Evolutionary conservation across 176 grass and related monocot species (phyloP), one percentile per base, ranked within the genome.

Genomic region (Ensete ventricosum): DNA sequence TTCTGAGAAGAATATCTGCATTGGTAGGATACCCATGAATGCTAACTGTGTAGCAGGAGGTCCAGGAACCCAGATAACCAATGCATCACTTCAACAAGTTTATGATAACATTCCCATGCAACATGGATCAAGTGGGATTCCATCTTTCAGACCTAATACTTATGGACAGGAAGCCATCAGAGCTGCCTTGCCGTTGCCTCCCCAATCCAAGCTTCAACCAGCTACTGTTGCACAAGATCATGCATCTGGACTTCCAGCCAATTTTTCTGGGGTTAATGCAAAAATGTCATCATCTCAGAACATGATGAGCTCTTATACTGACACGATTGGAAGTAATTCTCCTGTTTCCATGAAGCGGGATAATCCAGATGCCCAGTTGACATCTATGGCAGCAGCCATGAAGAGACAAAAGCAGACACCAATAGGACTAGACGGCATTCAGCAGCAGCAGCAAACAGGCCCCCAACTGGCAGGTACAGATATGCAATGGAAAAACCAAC

Each of bases 1-100:
- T 88, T 84, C 85, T 72, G 79, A 84, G 55, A 99, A 99, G 88
- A 99, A 91, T 76, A 82, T 91, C 50, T 94, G 86, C 84, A 87
- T 91, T 62, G 86, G 91, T 75, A 98, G 86, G 81, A 73, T 81
- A 10, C 58, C 80, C 14, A 87, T 89, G 66, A 89, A 79, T 83
- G 54, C 66, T 80, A 73, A 53, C 64, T 73, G 43, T n/a, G 89
- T 80, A 78, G 50, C 66, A 23, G 90, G 84, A 64, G 80, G 87
- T 34, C 62, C 55, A 20, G 77, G 77, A 81, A 73, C 77, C 77
- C 43, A 64, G 60, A 69, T 71, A 73, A 65, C 50, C 34, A 92
- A 79, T 89, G 77, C 75, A 72, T 50, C 77, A 73, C 11, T 62
- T 73, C 84, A 89, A 12, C 90, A 89, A 53, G 77, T 78, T 71